These are phyloP conservation scores for Oxytropis ochrocephala DNA, from an alignment of 306 rosid species.

Conservation along the genomic window DNA sequence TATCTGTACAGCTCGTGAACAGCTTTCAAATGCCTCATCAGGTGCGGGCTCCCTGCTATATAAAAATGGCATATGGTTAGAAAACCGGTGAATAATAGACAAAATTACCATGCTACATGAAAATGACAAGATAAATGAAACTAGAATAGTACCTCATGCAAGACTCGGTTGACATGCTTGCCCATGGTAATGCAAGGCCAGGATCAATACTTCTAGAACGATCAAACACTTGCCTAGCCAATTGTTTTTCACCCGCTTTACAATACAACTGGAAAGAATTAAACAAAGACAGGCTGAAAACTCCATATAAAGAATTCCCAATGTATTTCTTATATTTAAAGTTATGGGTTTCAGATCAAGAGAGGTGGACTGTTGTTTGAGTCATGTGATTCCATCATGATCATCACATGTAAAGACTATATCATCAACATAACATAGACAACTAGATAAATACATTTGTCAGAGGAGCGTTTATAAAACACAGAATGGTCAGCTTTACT, in stretches of 20 bases:
- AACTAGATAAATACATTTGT: too few species aligned
- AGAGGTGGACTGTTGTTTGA: too few species aligned
- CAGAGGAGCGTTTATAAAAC: too few species aligned
- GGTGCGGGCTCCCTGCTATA: constrained; percentile 43
- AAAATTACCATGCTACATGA: background rate
- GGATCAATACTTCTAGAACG: constrained; percentile 93
- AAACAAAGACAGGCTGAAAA: background rate
- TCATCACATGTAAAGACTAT: too few species aligned
- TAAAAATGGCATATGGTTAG: constrained; percentile 13
- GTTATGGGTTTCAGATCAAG: too few species aligned
- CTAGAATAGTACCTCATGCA: constrained; percentile 41
- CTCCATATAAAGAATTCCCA: background rate
- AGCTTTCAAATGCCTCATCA: constrained; percentile 89
- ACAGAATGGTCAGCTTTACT: too few species aligned
- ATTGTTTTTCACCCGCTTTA: constrained; percentile 51
- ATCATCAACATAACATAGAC: too few species aligned
- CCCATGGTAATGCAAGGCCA: constrained; percentile 91
- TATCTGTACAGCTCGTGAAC: constrained; percentile 78
- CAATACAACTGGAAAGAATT: constrained; percentile 54
- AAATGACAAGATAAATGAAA: background rate
- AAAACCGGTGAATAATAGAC: background rate
- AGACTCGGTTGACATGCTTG: constrained; percentile 89
- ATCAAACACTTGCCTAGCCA: constrained; percentile 81
- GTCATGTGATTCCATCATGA: too few species aligned
- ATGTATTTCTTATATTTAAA: background rate